Conservation (phyloP, 176 grass and related monocot species). For the Pharus latifolius region DNA sequence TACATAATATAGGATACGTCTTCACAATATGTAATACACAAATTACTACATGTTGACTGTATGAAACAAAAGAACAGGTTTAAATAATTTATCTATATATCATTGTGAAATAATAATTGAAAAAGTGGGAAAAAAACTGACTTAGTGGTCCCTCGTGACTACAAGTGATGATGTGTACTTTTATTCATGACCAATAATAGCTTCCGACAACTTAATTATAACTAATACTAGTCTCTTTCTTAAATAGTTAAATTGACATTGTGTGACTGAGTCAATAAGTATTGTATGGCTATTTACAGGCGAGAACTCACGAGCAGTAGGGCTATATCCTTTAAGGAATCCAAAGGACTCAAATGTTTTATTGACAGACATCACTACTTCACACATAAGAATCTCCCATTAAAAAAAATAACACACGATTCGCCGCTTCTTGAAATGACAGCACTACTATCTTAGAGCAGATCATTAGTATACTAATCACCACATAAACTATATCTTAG, state of each 20-base stretch:
- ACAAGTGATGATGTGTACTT: accelerated
- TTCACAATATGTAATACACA: too few species aligned
- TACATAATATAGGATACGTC: too few species aligned
- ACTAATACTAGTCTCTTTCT: not conserved
- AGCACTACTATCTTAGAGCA: too few species aligned
- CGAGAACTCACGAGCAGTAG: not conserved
- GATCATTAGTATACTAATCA: too few species aligned
- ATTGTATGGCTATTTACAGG: accelerated
- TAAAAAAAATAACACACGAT: too few species aligned
- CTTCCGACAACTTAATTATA: too few species aligned
- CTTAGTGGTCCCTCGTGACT: accelerated
- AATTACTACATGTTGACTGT: not conserved
- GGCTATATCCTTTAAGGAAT: accelerated
- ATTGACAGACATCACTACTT: not conserved
- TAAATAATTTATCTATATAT: accelerated
- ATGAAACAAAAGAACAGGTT: accelerated
- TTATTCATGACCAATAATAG: accelerated
- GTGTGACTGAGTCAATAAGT: too few species aligned
- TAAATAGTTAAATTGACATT: not conserved
- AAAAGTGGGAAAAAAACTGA: not conserved
- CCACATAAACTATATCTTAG: too few species aligned
- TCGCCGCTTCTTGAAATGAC: too few species aligned
- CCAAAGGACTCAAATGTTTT: not conserved
- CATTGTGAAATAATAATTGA: not conserved
- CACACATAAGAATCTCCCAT: not conserved